These are phyloP conservation scores for Candida insectorum DNA, from an alignment of 805 yeast species.

Conservation along the genomic window DNA sequence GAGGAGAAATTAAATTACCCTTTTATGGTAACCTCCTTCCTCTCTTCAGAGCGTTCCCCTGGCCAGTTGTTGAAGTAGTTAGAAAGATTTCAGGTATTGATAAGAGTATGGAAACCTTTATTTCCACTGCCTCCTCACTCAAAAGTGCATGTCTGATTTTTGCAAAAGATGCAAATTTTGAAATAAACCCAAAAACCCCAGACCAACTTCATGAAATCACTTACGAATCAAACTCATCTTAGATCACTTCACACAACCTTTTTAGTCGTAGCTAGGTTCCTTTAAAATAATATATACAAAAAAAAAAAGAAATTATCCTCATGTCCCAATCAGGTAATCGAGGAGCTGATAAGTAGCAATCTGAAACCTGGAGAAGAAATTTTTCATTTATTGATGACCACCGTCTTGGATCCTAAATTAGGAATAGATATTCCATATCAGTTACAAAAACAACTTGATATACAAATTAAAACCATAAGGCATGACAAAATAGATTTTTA, in stretches of 20 bases:
- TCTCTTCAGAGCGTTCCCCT: conserved; percentile 64
- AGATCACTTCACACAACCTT: no score
- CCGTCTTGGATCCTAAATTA: conserved; percentile 9
- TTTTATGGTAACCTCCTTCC: conserved; percentile 76
- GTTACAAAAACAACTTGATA: conserved; percentile 1
- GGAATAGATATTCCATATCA: conserved; percentile 12
- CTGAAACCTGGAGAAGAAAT: no score
- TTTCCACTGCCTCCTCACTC: conserved; percentile 6
- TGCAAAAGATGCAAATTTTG: no score
- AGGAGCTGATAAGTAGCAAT: no score
- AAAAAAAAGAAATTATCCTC: no score
- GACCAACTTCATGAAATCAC: no score
- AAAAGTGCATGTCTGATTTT: conserved; percentile 2
- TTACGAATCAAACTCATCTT: no score
- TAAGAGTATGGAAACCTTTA: conserved; percentile 34
- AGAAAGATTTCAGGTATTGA: conserved; percentile 72
- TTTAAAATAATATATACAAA: no score
- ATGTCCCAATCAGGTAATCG: no score
- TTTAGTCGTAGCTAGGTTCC: no score
- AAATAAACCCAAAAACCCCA: no score
- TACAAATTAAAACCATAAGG: conserved; percentile 1
- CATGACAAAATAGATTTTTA: conserved; percentile 11
- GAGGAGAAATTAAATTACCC: conserved; percentile 73
- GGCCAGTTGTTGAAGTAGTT: conserved; percentile 58
- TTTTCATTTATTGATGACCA: conserved; percentile 4